A percentile compares a stretch with the other conserved stretches of the same genome.
phyloP scores from a whole-genome alignment of 306 rosid genomes.

The Glycine soja region DNA sequence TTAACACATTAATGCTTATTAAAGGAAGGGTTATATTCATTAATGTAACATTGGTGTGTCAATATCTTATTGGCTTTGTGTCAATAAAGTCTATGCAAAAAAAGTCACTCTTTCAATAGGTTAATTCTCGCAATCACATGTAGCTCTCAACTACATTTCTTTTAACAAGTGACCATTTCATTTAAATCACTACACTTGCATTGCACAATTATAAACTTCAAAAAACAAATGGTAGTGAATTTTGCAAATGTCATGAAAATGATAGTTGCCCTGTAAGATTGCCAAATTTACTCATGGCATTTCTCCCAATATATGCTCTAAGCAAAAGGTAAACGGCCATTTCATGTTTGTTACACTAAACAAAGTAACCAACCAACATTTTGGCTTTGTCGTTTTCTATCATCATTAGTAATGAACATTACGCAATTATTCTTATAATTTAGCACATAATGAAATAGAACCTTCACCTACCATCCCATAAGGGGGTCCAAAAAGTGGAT shows the following conservation, averaged over 20 bases:
- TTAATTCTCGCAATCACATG: no score
- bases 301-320: not conserved
- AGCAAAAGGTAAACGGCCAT: not conserved
- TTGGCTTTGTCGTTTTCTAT: not conserved
- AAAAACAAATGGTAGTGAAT: not conserved
- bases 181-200: not conserved
- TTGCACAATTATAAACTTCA: not conserved
- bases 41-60: no score
- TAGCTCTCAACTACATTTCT: not conserved
- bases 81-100: no score
- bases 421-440: not conserved
- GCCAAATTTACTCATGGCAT: not conserved
- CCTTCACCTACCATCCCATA: conserved; percentile 23
- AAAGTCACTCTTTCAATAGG: no score
- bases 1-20: no score
- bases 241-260: not conserved
- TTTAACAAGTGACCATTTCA: not conserved
- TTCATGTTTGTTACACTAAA: conserved; percentile 15
- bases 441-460: conserved; percentile 8
- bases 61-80: no score
- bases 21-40: no score
- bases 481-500: conserved; percentile 26
- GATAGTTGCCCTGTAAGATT: not conserved
- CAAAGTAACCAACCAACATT: conserved; percentile 1
- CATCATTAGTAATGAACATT: conserved; percentile 11